These are phyloP conservation scores for Globisporangium emineosum DNA, from an alignment of 352 stramenopile genomes.

Conservation along the genomic window DNA sequence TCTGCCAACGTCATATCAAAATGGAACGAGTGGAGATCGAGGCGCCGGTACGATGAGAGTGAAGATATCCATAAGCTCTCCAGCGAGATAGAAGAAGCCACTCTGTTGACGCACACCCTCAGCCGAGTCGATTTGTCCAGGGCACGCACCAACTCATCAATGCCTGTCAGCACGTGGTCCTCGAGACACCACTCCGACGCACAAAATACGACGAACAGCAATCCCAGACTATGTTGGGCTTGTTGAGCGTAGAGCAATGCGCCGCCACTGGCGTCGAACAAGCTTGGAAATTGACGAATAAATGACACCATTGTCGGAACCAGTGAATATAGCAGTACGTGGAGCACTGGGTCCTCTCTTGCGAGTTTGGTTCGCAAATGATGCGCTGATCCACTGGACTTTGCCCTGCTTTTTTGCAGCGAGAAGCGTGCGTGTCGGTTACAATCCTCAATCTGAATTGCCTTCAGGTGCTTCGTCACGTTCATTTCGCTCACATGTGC, in stretches of 20 bases:
- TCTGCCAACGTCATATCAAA: slow-evolving; percentile 6
- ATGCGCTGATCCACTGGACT: slow-evolving; percentile 18
- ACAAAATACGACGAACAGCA: slow-evolving; percentile 32
- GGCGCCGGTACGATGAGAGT: slow-evolving; percentile 5
- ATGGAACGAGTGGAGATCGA: slow-evolving; percentile 16
- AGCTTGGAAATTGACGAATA: slow-evolving; percentile 47
- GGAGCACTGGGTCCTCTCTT: slow-evolving; percentile 32
- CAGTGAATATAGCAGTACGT: slow-evolving; percentile 37
- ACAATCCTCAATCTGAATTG: slow-evolving; percentile 41
- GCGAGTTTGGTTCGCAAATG: slow-evolving; percentile 27
- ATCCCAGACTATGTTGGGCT: slow-evolving; percentile 25
- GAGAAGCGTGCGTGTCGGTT: slow-evolving; percentile 40
- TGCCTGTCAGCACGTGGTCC: slow-evolving; percentile 21
- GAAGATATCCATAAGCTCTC: slow-evolving; percentile 14
- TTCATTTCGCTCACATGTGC: slow-evolving; percentile 28
- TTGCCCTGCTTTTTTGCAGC: slow-evolving; percentile 47
- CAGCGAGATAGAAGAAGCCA: slow-evolving; percentile 1
- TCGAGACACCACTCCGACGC: slow-evolving; percentile 35
- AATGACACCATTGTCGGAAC: slow-evolving; percentile 49
- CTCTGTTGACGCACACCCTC: slow-evolving; percentile 5
- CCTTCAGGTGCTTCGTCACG: slow-evolving; percentile 35
- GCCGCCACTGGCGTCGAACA: slow-evolving; percentile 35
- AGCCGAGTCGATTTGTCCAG: slow-evolving; percentile 41
- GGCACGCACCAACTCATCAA: slow-evolving; percentile 44
- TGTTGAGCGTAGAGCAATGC: slow-evolving; percentile 13